Evolutionary conservation across 805 yeast species (phyloP), one percentile per base, ranked within the genome.

Genomic region (Kodamaea neixiangensis): DNA sequence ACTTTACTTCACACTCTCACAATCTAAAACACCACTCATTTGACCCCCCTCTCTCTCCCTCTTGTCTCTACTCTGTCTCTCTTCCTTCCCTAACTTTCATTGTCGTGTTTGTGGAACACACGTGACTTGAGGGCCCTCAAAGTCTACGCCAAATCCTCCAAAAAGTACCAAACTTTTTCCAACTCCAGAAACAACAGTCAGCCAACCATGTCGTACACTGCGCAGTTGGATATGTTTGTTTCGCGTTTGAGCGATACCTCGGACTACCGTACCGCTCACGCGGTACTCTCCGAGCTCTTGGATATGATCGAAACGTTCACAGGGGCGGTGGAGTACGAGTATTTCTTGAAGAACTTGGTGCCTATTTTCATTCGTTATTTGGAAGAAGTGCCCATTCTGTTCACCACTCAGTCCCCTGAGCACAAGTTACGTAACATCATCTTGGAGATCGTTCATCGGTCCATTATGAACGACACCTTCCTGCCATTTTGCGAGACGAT

Each of bases 301-400:
- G 98, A 93, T 67, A 81, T 90, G 66, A 78, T 91, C 39, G 98
- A 93, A 63, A 80, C 90, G 2, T 87, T 88, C 67, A 86, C 86
- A 54, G 87, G 89, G 7, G 81, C 90, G 3, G 82, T 83, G 18
- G 97, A 92, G 58, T 90, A 91, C 66, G 91, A 86, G 53, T 78
- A 81, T 60, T 90, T 91, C 61, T 73, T 92, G 42, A 75, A 82
- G 51, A 80, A 78, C 55, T 67, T 90, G 58, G 68, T 92, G 46
- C 96, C 97, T 1, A 78, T 85, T 11, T 81, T 91, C 57, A 67
- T 87, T 49, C 72, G 77, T 47, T 78, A 85, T 43, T 73, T 93
- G 57, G 77, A 85, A 35, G 71, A 77, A 1, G 86, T 86, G 13
- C 96, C 96, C 2, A 76, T 89, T n/a, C 82, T 89, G 34, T 88